Evolutionary conservation across 257 asterid genomes (phyloP).

Genomic region (Ocimum tenuiflorum): DNA sequence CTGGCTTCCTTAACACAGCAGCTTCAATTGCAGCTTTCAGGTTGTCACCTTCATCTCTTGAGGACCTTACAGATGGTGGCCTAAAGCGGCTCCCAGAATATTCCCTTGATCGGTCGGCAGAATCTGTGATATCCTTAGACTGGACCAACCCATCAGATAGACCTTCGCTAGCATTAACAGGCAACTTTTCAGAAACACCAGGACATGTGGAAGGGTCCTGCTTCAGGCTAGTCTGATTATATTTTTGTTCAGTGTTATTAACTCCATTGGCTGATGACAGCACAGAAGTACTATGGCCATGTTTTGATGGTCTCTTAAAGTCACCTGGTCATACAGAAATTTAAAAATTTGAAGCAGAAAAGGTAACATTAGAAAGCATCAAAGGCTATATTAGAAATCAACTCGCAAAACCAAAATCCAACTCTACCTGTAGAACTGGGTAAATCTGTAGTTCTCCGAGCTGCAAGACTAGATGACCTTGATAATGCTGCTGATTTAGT

Average conservation of each 20-base stretch:
- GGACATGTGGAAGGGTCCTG: conserved; percentile 36
- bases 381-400: background rate
- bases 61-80: conserved; percentile 40
- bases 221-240: conserved; percentile 34
- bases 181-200: conserved; percentile 33
- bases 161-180: conserved; percentile 37
- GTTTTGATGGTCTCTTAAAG: conserved; percentile 47
- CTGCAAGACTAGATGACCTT: conserved; percentile 51
- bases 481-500: conserved; percentile 37
- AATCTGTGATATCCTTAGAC: conserved; percentile 37
- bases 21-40: conserved; percentile 85
- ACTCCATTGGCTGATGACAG: conserved; percentile 33
- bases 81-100: conserved; percentile 46
- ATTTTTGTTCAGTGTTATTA: conserved; percentile 35
- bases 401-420: conserved; percentile 13
- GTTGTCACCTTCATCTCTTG: conserved; percentile 51
- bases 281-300: conserved; percentile 22
- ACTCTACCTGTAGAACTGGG: conserved; percentile 42
- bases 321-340: conserved; percentile 46
- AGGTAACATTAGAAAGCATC: background rate
- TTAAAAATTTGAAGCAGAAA: conserved; percentile 10
- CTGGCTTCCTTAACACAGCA: conserved; percentile 76
- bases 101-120: conserved; percentile 48
- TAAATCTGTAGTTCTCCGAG: conserved; percentile 41
- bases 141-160: conserved; percentile 41